Evolutionary conservation across 2,329 filamentous ascomycete species (phyloP), one percentile per base, ranked within the genome.

Genomic region (Tolypocladium album): DNA sequence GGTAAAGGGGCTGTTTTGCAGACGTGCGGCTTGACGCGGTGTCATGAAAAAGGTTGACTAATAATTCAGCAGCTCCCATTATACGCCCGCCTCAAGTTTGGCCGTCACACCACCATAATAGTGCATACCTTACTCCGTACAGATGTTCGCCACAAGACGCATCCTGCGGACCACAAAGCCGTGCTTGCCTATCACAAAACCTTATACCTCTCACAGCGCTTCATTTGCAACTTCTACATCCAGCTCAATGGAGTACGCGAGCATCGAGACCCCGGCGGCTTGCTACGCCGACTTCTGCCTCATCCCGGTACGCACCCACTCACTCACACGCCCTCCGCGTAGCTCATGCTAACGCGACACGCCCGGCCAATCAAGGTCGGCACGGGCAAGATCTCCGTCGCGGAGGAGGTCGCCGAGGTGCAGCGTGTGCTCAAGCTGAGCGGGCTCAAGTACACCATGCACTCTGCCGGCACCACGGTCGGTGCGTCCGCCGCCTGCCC

Each of bases 281-380:
- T 95, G 90, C 75, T 90, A 88, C 59, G 92, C 88, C 61, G 92
- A 97, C 76, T 96, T 97, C 72, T 97, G 92, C 74, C 80, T 97
- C 65, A 88, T 97, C 62, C 92, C 92, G 2, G 87, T 89, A 69
- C 62, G 83, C 57, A 45, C 55, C 40, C 20, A 53, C 45, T 43
- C 20, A 55, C 45, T 13, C 45, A 12, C 57, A 27, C 39, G 22
- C 31, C 38, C 52, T 20, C 31, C 31, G 4, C 4, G 45, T 7
- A 27, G 55, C 58, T 40, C 53, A 38, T 17, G 50, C 56, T 42
- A 13, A 47, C 36, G 31, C 13, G 9, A 38, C 24, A 42, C 4
- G 7, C 27, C 53, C 8, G 38, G 5, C 38, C 17, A 4, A 38
- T 3, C 38, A 59, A 90, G 88, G 82, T 97, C 63, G 93, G 94